These are phyloP conservation scores for Pelargonium australe DNA, from an alignment of 441 rosid genomes.

Conservation along the genomic window DNA sequence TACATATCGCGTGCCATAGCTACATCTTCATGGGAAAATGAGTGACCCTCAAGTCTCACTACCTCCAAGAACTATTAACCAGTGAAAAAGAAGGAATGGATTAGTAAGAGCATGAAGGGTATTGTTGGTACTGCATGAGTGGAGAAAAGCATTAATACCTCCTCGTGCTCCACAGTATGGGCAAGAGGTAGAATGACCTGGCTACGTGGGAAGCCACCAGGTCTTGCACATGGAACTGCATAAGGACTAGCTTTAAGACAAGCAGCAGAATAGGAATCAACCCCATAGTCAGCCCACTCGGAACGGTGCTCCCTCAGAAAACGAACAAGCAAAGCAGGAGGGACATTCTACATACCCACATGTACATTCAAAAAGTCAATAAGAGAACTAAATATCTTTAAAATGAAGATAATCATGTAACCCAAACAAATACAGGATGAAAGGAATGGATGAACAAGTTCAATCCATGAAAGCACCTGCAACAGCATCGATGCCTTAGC, in stretches of 20 bases:
- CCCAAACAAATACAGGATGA: too few relatives aligned
- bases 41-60: conserved; percentile 87
- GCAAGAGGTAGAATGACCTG: conserved; percentile 95
- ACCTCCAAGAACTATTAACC: conserved; percentile 73
- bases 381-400: too few relatives aligned
- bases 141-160: conserved; percentile 35
- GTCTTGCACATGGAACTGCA: conserved; percentile 84
- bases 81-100: conserved; percentile 12
- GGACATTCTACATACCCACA: conserved; percentile 58
- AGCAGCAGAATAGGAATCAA: conserved; percentile 94
- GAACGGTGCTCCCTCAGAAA: conserved; percentile 95
- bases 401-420: too few relatives aligned
- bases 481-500: conserved; percentile 98
- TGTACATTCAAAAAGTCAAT: neutral
- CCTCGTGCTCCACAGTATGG: conserved; percentile 93
- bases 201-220: conserved; percentile 90
- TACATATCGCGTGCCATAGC: conserved; percentile 81
- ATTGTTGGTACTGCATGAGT: neutral
- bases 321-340: conserved; percentile 86
- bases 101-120: conserved; percentile 4
- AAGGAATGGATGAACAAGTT: too few relatives aligned
- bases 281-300: conserved; percentile 97
- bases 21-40: conserved; percentile 84
- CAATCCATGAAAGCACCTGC: conserved; percentile 46
- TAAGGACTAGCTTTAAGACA: conserved; percentile 68